Conservation (phyloP, 139 green algal genomes). For the Ettlia oleoabundans region DNA sequence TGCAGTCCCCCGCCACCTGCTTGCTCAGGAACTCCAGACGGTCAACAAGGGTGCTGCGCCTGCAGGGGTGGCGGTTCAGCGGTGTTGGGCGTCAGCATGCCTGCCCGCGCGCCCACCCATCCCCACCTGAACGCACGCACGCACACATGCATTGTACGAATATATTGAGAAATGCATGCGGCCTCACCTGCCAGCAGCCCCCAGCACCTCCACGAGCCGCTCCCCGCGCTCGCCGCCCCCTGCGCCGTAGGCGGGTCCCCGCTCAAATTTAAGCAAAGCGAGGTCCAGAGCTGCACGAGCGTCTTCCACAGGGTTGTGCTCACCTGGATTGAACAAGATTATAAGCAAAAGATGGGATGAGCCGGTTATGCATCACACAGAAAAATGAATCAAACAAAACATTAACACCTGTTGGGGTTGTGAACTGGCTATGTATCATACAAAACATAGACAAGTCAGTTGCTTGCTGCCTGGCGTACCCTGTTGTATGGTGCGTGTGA, state of each 20-base stretch:
- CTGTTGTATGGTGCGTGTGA: slow-evolving; percentile 81
- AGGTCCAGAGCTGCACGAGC: slow-evolving; percentile 87
- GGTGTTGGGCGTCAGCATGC: neutral
- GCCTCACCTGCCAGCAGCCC: slow-evolving; percentile 4
- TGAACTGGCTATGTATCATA: no score
- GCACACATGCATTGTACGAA: neutral
- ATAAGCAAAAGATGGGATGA: no score
- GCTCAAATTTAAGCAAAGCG: slow-evolving; percentile 82
- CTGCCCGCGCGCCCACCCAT: no score
- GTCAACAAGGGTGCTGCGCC: slow-evolving; percentile 68
- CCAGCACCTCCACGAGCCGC: slow-evolving; percentile 68
- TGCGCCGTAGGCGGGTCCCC: slow-evolving; percentile 55
- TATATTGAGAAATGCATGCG: neutral
- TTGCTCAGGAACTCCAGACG: slow-evolving; percentile 54
- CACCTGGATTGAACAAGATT: no score
- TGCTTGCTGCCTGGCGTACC: slow-evolving; percentile 5
- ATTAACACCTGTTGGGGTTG: no score
- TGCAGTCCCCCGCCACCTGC: slow-evolving; percentile 52
- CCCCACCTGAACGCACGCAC: no score
- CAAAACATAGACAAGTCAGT: neutral
- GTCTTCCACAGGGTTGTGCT: slow-evolving; percentile 84
- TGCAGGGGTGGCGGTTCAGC: neutral
- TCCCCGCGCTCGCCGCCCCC: slow-evolving; percentile 40
- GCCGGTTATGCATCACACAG: no score
- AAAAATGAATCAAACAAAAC: no score